phyloP scores from a whole-genome alignment of 2,329 filamentous ascomycete genomes.

The Parascedosporium putredinis region DNA sequence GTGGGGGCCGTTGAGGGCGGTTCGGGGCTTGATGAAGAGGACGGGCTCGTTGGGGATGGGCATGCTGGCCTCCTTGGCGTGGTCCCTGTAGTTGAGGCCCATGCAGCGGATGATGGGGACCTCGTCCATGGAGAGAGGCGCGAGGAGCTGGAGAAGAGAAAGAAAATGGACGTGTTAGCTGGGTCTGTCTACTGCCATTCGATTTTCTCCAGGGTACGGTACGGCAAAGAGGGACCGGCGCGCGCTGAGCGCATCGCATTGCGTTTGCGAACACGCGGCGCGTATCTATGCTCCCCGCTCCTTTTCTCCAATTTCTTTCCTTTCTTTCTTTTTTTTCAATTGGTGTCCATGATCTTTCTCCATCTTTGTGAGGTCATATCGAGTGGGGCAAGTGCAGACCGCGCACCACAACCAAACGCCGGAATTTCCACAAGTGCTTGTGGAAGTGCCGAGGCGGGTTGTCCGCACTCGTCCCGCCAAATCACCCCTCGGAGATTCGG shows the following conservation, averaged over 20 bases:
- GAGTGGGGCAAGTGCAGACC: no score
- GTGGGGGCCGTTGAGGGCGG: constrained; percentile 50
- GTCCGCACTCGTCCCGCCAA: not conserved
- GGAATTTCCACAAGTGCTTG: not conserved
- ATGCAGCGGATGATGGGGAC: constrained; percentile 59
- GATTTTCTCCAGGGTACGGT: no score
- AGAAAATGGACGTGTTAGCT: no score
- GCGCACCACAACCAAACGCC: no score
- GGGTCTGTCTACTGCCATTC: no score
- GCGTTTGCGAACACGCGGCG: no score
- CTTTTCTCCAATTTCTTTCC: no score
- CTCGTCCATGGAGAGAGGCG: constrained; percentile 52
- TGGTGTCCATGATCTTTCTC: not conserved
- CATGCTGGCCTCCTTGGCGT: constrained; percentile 60
- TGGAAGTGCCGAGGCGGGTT: constrained; percentile 2
- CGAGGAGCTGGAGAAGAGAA: constrained; percentile 45
- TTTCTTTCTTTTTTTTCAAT: no score
- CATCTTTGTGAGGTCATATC: no score
- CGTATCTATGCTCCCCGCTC: no score
- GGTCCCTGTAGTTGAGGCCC: constrained; percentile 62
- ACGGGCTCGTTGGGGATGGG: constrained; percentile 61
- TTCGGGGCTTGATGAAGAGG: constrained; percentile 55
- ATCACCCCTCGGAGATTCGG: not conserved
- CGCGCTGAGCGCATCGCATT: no score
- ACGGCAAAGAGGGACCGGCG: no score